phyloP scores from a whole-genome alignment of 345 rosid species.

The Salix purpurea region DNA sequence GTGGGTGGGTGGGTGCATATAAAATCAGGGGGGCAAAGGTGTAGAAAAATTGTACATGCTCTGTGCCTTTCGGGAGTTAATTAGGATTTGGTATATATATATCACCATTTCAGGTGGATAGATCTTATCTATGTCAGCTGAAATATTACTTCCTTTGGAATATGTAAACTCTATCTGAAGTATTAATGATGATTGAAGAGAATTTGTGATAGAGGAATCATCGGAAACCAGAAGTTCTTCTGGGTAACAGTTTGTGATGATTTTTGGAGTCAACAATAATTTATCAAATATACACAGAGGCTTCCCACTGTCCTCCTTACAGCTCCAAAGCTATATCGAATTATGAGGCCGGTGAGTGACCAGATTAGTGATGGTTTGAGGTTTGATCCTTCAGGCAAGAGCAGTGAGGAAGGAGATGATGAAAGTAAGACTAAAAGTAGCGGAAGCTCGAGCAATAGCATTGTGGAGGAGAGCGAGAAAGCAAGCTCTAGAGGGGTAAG shows the following conservation, averaged over 20 bases:
- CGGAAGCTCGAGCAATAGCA: constrained; percentile 38
- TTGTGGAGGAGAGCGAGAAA: constrained; percentile 30
- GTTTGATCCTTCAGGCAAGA: constrained; percentile 9
- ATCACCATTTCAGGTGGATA: not conserved
- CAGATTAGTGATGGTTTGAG: constrained; percentile 1
- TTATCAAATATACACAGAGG: not conserved
- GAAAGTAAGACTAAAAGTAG: constrained; percentile 31
- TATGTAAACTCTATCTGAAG: not conserved
- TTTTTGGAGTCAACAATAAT: not conserved
- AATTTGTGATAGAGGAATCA: not conserved
- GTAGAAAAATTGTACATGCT: not conserved
- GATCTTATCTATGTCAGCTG: not conserved
- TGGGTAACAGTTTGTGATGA: not conserved
- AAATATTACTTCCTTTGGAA: not conserved
- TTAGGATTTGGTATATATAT: not conserved
- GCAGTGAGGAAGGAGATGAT: constrained; percentile 16
- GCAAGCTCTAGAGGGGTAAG: constrained; percentile 36
- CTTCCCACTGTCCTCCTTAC: constrained; percentile 4
- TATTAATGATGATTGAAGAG: not conserved
- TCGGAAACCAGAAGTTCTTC: not conserved
- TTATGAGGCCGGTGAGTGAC: not conserved
- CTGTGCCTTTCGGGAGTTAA: not conserved
- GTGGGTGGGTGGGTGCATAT: not conserved
- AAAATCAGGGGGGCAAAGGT: not conserved
- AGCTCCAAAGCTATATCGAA: not conserved